Evolutionary conservation across 306 rosid genomes (phyloP).

Genomic region (Arachis hypogaea): DNA sequence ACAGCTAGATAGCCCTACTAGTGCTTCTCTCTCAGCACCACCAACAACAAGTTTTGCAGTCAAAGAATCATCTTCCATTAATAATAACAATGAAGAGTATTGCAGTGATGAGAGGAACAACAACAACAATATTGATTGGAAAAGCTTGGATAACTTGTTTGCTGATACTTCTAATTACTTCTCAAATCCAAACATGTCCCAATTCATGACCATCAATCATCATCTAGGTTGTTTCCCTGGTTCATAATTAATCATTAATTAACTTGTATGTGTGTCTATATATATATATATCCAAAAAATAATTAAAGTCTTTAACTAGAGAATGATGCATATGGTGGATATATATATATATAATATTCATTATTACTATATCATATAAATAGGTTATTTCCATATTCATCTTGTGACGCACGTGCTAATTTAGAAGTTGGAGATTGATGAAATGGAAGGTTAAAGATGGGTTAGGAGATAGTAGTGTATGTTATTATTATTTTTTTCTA

Average conservation of each 20-base stretch:
- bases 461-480: conserved; percentile 13
- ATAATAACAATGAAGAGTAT: conserved; percentile 35
- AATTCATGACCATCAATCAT: conserved; percentile 41
- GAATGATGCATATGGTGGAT: conserved; percentile 28
- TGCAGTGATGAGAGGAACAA: conserved; percentile 47
- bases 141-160: conserved; percentile 62
- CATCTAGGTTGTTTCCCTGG: conserved; percentile 65
- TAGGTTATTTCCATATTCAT: conserved; percentile 22
- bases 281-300: conserved; percentile 11
- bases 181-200: conserved; percentile 45
- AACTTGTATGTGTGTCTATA: conserved; percentile 20
- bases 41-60: conserved; percentile 44
- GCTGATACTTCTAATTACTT: conserved; percentile 40
- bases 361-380: conserved; percentile 15
- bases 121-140: conserved; percentile 57
- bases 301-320: conserved; percentile 34
- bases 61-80: conserved; percentile 35
- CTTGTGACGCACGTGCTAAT: conserved; percentile 39
- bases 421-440: conserved; percentile 43
- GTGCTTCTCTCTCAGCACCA: too few relatives aligned
- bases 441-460: conserved; percentile 29
- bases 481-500: conserved; percentile 3
- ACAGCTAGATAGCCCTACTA: conserved; percentile 61
- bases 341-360: background rate
- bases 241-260: conserved; percentile 36